Base-by-base conservation (phyloP, 2,329 filamentous ascomycete genomes). In the Colletotrichum salicis region DNA sequence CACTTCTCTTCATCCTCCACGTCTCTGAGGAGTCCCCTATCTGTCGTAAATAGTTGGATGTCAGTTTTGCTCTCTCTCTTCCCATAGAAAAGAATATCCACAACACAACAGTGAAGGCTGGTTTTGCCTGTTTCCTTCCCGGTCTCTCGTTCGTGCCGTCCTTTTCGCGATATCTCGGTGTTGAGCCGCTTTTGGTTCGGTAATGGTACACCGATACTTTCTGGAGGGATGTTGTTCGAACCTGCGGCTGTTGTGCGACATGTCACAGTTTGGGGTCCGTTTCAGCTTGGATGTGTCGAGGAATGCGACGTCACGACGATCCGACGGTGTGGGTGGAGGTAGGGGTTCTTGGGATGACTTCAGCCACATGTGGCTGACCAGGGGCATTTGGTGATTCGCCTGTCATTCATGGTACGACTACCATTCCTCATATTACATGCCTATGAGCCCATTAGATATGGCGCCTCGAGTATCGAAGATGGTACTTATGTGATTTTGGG, bases 41-140 rank as follows among this genome's bases (percentile, higher is more conserved):
- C 24, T 63, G 24, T 55, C 59, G 70, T 70, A 69, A 72, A 69
- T 72, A 70, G 65, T 70, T 69, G 70, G 65, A 69, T 64, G 65
- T 55, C n/a, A 45, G 19, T 35, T 27, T 54, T 35, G n/a, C 41
- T 24, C 27, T n/a, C n/a, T 55, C 35, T 66, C 37, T 54, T 33
- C n/a, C 35, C 35, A 59, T 71, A 64, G 65, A 69, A 64, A 48
- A 59, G 33, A 71, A 64, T 69, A 63, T 59, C 54, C 41, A 48
- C 52, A 15, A 54, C 7, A 33, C 41, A 22, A 22, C 11, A 37
- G 58, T 68, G 31, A 60, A 59, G 54, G 33, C 65, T 59, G 12
- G 31, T 10, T 48, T 68, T 31, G 51, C 41, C 41, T 52, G 22
- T 48, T 59, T 29, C 52, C 27, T 2, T 2, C 5, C 8, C 35